Evolutionary conservation across 1,284 basidiomycete genomes (phyloP).

Genomic region (Calocybe gambosa): DNA sequence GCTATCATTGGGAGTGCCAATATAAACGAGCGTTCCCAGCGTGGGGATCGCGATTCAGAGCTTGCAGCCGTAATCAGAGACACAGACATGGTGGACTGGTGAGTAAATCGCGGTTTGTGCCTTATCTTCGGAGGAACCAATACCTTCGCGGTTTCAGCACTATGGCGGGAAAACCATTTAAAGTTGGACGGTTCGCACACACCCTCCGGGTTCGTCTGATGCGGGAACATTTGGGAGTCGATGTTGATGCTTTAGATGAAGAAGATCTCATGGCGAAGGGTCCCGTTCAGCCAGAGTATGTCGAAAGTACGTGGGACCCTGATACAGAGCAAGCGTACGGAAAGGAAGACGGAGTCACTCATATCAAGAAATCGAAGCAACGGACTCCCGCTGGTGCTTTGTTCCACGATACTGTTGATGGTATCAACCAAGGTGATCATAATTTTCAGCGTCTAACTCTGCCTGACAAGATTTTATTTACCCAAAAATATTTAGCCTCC

Average conservation of each 20-base stretch:
- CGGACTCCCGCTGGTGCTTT: constrained; percentile 31
- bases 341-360: constrained; percentile 35
- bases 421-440: constrained; percentile 44
- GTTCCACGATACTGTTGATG: constrained; percentile 33
- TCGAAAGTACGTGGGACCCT: constrained; percentile 74
- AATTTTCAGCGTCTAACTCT: neutral
- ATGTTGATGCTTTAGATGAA: constrained; percentile 87
- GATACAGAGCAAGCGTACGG: constrained; percentile 64
- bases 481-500: constrained; percentile 28
- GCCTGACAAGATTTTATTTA: neutral
- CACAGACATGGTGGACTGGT: constrained; percentile 94
- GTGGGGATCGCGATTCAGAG: constrained; percentile 96
- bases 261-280: constrained; percentile 62
- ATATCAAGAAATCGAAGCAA: constrained; percentile 34
- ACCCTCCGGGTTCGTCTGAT: constrained; percentile 90
- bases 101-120: constrained; percentile 20
- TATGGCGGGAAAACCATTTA: constrained; percentile 93
- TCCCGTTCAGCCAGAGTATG: constrained; percentile 46
- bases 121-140: constrained; percentile 5
- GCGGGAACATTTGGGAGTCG: constrained; percentile 94
- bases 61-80: constrained; percentile 90
- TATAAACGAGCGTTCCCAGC: constrained; percentile 95
- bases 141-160: constrained; percentile 39
- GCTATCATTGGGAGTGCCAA: constrained; percentile 99
- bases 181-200: constrained; percentile 96